Percentiles rank a stretch among this genome's conserved stretches.
phyloP scores from a whole-genome alignment of 768 basidiomycete species.

The Auricularia sp. region DNA sequence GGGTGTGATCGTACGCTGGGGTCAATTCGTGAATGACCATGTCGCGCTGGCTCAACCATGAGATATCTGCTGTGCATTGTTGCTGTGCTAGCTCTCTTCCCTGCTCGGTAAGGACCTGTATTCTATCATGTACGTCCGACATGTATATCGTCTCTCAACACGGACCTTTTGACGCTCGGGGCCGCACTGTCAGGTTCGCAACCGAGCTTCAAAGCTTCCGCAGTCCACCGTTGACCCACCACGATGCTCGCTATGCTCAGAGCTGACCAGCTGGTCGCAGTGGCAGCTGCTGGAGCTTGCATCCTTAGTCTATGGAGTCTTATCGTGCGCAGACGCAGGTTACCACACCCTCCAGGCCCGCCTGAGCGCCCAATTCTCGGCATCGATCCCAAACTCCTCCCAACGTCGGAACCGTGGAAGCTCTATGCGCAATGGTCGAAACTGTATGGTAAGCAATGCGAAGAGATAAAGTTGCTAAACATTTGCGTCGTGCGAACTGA shows the following conservation, averaged over 20 bases:
- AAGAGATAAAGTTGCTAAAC: not conserved
- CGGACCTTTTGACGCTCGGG: too few relatives aligned
- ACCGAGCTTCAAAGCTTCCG: too few relatives aligned
- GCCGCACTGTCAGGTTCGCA: too few relatives aligned
- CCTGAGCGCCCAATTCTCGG: not conserved
- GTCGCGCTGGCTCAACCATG: conserved; percentile 1
- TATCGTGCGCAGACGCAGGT: too few relatives aligned
- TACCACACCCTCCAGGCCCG: not conserved
- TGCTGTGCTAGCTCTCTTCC: not conserved
- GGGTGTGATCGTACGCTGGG: conserved; percentile 73
- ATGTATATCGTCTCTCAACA: too few relatives aligned
- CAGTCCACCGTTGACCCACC: too few relatives aligned
- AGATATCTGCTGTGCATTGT: not conserved
- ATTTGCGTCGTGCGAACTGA: not conserved
- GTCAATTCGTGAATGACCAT: conserved; percentile 40
- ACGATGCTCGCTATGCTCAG: too few relatives aligned
- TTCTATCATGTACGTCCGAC: not conserved
- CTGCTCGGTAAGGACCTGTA: not conserved
- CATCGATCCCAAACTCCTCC: not conserved
- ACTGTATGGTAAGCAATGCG: conserved; percentile 13
- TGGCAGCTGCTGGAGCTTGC: not conserved
- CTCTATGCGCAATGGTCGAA: conserved; percentile 17
- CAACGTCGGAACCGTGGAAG: conserved; percentile 6
- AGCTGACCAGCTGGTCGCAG: too few relatives aligned
- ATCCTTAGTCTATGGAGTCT: not conserved